A percentile compares a stretch with the other conserved stretches of the same genome.
phyloP scores from a whole-genome alignment of 345 rosid genomes.

The Gossypium arboreum region DNA sequence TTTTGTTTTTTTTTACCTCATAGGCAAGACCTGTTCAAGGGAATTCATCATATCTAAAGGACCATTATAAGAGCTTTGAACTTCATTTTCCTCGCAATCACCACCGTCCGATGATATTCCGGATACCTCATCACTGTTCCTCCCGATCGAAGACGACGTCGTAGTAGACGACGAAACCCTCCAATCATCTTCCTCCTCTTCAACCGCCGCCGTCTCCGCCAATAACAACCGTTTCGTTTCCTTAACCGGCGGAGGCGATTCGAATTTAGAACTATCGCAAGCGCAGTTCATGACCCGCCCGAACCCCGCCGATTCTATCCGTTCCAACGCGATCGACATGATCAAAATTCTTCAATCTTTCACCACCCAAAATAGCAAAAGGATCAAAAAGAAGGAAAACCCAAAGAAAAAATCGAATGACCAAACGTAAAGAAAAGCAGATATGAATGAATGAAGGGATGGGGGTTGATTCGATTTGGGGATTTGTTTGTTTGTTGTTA shows the following conservation, averaged over 20 bases:
- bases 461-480: not conserved
- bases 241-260: not conserved
- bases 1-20: slow-evolving; percentile 33
- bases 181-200: slow-evolving; percentile 13
- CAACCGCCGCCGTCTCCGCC: not conserved
- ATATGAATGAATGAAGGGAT: not conserved
- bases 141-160: slow-evolving; percentile 62
- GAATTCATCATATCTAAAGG: slow-evolving; percentile 55
- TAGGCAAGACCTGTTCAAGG: slow-evolving; percentile 56
- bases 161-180: slow-evolving; percentile 25
- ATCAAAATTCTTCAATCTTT: not conserved
- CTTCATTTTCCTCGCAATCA: slow-evolving; percentile 47
- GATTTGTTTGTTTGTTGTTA: slow-evolving; percentile 13
- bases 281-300: slow-evolving; percentile 11
- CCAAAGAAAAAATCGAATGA: not conserved
- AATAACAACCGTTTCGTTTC: not conserved
- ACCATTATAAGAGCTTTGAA: slow-evolving; percentile 52
- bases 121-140: slow-evolving; percentile 42
- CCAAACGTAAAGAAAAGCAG: not conserved
- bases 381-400: not conserved
- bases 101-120: slow-evolving; percentile 38
- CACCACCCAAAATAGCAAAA: not conserved
- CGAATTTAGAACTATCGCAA: not conserved
- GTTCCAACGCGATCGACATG: slow-evolving; percentile 34
- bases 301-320: slow-evolving; percentile 27